Base-by-base conservation (phyloP, 164 flowering plant genomes). In the Magnolia sinica region DNA sequence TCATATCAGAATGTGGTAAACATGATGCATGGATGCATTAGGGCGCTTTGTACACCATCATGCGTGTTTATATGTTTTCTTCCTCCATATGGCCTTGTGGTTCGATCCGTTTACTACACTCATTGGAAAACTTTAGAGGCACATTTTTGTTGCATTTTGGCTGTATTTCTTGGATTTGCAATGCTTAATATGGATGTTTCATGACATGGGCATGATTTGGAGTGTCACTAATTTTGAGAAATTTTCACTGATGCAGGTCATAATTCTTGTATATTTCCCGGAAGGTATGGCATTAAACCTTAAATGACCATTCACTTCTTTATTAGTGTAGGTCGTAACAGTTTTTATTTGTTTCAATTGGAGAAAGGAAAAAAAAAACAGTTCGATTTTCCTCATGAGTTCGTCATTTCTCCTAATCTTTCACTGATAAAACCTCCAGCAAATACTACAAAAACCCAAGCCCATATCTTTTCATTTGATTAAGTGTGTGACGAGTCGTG, bases 191-290 rank as follows among this genome's bases (percentile, higher is more conserved):
- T 37, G 71, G 19, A 69, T 22, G 37, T 29, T 37, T 13, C 49
- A 8, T 18, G 37, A 69, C 20, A 37, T 69, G 49, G 7, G 23
- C 11, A 23, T 29, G 64, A 52, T 8, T 29, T 29, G 37, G n/a
- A 55, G 8, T 73, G 22, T 78, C 70, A 37, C 73, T 81, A 58
- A 77, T 61, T 10, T 50, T 22, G 49, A 29, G 61, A 55, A 11
- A 55, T 55, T 55, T 55, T 55, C 8, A 3, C 52, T 69, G 50
- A 8, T 85, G 83, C 93, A 94, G 98, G 94, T 83, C 94, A 91
- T 82, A 92, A 89, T 68, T 82, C 93, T 27, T 94, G 98, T 81
- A 64, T 78, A 73, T 91, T 87, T 82, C 87, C 91, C 3, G 94
- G 93, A 86, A 92, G 97, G 98, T 94, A 75, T 50, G 70, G 14